Conservation (phyloP, 192 early-diverging fungal species). For the Gonapodya prolifera region DNA sequence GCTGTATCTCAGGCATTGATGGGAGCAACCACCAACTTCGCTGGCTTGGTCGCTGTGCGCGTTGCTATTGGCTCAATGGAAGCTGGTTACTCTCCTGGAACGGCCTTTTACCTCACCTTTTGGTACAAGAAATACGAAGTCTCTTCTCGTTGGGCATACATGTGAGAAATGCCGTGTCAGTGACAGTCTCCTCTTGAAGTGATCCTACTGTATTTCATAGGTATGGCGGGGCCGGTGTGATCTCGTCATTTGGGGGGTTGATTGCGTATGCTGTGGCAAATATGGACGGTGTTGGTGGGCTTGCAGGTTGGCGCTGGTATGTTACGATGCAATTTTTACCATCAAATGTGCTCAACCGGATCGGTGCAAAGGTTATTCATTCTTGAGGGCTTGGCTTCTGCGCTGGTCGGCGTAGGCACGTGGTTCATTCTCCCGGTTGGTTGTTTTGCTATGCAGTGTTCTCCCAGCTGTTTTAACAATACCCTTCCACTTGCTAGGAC, state of each 20-base stretch:
- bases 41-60: constrained; percentile 11
- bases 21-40: constrained; percentile 9
- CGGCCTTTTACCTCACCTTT: constrained; percentile 22
- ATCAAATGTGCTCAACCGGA: not conserved
- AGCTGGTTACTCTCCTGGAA: constrained; percentile 23
- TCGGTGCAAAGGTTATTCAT: constrained; percentile 1
- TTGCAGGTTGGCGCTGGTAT: constrained; percentile 46
- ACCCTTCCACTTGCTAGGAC: not conserved
- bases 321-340: not conserved
- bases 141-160: not conserved
- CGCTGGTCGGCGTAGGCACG: constrained; percentile 18
- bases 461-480: not conserved
- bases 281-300: constrained; percentile 34
- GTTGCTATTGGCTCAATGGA: constrained; percentile 15
- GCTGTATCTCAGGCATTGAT: too few relatives aligned
- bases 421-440: constrained; percentile 14
- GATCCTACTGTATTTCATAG: too few relatives aligned
- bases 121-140: constrained; percentile 16
- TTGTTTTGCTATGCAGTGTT: not conserved
- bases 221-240: not conserved
- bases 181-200: too few relatives aligned
- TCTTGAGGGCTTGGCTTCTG: constrained; percentile 34
- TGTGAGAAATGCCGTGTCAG: too few relatives aligned
- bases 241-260: constrained; percentile 44
- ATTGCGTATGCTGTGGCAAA: constrained; percentile 39